phyloP scores from a whole-genome alignment of 345 rosid species.

The Brassica napus region DNA sequence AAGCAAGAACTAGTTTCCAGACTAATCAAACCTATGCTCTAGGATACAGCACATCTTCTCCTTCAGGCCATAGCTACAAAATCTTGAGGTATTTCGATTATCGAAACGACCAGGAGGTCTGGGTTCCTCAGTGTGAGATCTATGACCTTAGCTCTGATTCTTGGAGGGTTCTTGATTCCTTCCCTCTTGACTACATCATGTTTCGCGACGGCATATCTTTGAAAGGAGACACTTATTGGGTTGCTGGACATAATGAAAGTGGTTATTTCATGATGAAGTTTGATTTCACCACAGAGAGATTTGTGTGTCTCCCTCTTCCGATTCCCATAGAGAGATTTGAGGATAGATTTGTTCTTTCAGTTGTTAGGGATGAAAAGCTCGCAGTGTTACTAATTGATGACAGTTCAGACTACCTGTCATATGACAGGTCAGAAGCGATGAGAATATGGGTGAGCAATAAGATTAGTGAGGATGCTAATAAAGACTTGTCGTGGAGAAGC shows the following conservation, averaged over 20 bases:
- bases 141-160: neutral
- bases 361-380: neutral
- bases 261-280: neutral
- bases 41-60: neutral
- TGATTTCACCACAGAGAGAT: neutral
- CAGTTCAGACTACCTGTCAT: neutral
- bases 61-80: neutral
- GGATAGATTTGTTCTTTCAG: neutral
- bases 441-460: neutral
- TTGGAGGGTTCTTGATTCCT: neutral
- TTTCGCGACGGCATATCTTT: neutral
- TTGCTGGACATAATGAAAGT: neutral
- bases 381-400: neutral
- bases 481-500: neutral
- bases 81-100: neutral
- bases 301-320: neutral
- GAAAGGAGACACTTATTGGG: neutral
- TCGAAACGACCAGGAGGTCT: neutral
- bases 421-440: neutral
- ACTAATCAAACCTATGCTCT: neutral
- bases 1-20: neutral
- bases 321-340: neutral
- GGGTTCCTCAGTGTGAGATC: neutral
- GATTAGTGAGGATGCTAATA: neutral
- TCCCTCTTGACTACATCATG: neutral